These are phyloP conservation scores for Pseudocercospora ulei DNA, from an alignment of 2,329 filamentous ascomycete genomes.

Conservation along the genomic window DNA sequence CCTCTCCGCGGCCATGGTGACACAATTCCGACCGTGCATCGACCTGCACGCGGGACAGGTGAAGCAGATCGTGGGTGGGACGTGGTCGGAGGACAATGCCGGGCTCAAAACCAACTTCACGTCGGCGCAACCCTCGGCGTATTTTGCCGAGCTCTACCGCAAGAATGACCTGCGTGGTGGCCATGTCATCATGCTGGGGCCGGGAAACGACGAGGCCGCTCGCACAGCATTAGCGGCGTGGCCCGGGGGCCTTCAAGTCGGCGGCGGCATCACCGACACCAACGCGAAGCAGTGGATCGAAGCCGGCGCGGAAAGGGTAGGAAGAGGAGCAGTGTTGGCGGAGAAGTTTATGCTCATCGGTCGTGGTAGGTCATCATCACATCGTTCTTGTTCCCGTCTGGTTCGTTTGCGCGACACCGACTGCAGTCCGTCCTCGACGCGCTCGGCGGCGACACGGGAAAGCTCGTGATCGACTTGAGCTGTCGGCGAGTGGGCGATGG, in stretches of 20 bases:
- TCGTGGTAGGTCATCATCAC: conserved; percentile 81
- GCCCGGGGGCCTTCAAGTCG: conserved; percentile 74
- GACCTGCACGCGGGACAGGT: conserved; percentile 95
- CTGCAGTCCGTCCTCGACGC: conserved; percentile 63
- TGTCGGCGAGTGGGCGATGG: conserved; percentile 65
- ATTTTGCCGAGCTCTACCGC: conserved; percentile 75
- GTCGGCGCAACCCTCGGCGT: conserved; percentile 66
- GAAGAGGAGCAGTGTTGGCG: conserved; percentile 22
- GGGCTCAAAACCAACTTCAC: conserved; percentile 82
- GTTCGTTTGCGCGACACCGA: conserved; percentile 66
- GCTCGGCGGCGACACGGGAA: conserved; percentile 63
- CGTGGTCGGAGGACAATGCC: conserved; percentile 50
- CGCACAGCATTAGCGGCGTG: conserved; percentile 66
- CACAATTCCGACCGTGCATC: conserved; percentile 88
- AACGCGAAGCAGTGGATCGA: conserved; percentile 84
- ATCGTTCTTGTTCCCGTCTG: conserved; percentile 81
- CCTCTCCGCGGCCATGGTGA: too few species aligned
- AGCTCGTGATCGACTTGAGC: conserved; percentile 89
- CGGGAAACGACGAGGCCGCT: conserved; percentile 73
- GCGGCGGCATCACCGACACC: conserved; percentile 79
- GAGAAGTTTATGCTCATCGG: conserved; percentile 11
- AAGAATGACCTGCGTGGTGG: conserved; percentile 64
- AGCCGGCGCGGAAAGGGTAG: conserved; percentile 77
- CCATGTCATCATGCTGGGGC: conserved; percentile 94
- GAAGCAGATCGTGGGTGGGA: conserved; percentile 97